These are phyloP conservation scores for Cryptococcus sp. DNA, from an alignment of 1,284 basidiomycete genomes.

Conservation along the genomic window DNA sequence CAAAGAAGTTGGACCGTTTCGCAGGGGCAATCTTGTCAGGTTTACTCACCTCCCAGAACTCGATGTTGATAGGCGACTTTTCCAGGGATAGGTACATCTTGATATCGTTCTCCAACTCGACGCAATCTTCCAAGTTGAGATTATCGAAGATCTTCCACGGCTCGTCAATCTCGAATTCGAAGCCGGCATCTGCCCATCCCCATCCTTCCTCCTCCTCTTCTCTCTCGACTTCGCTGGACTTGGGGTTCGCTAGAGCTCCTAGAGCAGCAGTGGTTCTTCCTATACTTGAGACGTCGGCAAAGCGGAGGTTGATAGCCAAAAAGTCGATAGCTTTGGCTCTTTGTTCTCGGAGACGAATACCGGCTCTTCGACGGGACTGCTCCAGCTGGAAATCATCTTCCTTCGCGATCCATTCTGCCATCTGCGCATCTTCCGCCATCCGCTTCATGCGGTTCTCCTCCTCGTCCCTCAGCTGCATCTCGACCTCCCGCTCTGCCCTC, in stretches of 20 bases:
- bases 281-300: constrained; percentile 62
- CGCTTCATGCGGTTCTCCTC: constrained; percentile 87
- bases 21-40: too few relatives aligned
- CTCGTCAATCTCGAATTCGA: constrained; percentile 98
- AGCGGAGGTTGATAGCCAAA: constrained; percentile 87
- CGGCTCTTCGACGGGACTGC: constrained; percentile 85
- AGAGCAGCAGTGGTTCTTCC: constrained; percentile 50
- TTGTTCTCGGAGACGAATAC: constrained; percentile 92
- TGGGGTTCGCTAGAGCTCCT: constrained; percentile 36
- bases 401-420: constrained; percentile 97
- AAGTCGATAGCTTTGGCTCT: constrained; percentile 95
- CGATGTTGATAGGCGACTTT: constrained; percentile 78
- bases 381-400: constrained; percentile 97
- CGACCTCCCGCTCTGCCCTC: constrained; percentile 88
- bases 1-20: too few relatives aligned
- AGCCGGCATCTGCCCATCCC: constrained; percentile 72
- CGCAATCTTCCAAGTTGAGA: constrained; percentile 80
- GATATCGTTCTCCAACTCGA: constrained; percentile 93
- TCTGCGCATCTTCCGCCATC: constrained; percentile 88
- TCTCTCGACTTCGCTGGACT: constrained; percentile 43
- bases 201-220: constrained; percentile 69
- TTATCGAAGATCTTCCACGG: constrained; percentile 96
- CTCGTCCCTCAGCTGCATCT: constrained; percentile 83
- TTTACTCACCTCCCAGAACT: constrained; percentile 89
- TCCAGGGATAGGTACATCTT: constrained; percentile 88